Evolutionary conservation across 2,329 filamentous ascomycete species (phyloP), one percentile per base, ranked within the genome.

Genomic region (Trichoderma citrinoviride): DNA sequence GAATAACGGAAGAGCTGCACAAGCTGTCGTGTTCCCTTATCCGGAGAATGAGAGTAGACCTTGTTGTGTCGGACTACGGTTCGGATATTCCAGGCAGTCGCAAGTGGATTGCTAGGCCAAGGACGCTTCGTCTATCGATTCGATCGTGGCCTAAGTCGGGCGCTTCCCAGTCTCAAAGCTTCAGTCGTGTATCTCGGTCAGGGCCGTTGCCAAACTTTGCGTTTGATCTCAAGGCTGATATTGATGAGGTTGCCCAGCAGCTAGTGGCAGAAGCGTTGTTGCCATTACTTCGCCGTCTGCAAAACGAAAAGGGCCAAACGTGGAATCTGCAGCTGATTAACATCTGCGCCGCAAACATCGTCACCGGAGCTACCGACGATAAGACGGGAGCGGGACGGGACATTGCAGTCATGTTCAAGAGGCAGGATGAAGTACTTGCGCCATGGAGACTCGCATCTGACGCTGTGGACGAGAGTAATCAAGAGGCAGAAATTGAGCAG

Each of bases 291-390:
- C 86, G 87, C 15, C 88, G 86, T 67, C 80, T 97, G 14, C 89
- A 94, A 68, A 83, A 87, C 0, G 87, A 90, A 67, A 85, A 83
- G 67, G 79, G 82, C 7, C 84, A 83, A 66, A 80, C 82, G 8
- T 96, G 91, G 90, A 91, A 94, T 69, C 77, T 97, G 19, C 91
- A 90, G 68, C 79, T 98, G 58, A 81, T 98, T 66, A 98, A 97
- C 69, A 80, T 98, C 23, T 93, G 92, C 52, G 93, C 91, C 7
- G 90, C 91, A 15, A 96, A 97, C 73, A 94, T 98, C 88, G 83
- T 83, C 1, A 80, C 83, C 46, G 81, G 79, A 17, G 86, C 84
- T 5, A 79, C 79, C 15, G 81, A 83, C 43, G 75, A 76, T 44
- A 78, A 81, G 65, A 77, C 79, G 10, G 84, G 83, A 33, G 80